Conservation (phyloP, 306 rosid genomes). For the Ziziphus jujuba region DNA sequence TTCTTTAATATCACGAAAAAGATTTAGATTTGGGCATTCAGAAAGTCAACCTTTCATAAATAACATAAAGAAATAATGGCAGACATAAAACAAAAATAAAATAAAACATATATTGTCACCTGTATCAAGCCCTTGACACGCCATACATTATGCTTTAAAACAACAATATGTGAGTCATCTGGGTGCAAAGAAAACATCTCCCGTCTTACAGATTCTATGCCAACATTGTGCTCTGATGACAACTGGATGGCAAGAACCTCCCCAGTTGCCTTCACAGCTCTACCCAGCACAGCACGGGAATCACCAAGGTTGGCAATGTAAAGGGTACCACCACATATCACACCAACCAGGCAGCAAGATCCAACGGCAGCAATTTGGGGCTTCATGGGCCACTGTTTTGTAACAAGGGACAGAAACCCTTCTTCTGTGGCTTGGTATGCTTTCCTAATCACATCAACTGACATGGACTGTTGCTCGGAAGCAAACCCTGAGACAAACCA, state of each 20-base stretch:
- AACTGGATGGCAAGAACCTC: slow-evolving; percentile 81
- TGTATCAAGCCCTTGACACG: slow-evolving; percentile 97
- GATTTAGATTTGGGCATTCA: too few relatives aligned
- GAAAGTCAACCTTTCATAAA: background rate
- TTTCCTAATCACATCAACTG: slow-evolving; percentile 81
- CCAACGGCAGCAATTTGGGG: slow-evolving; percentile 98
- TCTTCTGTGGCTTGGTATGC: slow-evolving; percentile 95
- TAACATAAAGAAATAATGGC: background rate
- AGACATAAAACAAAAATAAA: background rate
- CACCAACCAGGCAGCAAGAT: slow-evolving; percentile 84
- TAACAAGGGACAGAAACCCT: slow-evolving; percentile 76
- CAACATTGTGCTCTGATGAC: slow-evolving; percentile 87
- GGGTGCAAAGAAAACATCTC: slow-evolving; percentile 96
- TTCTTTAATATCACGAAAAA: too few relatives aligned
- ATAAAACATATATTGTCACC: slow-evolving; percentile 41
- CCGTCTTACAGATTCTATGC: slow-evolving; percentile 79
- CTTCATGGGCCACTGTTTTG: slow-evolving; percentile 76
- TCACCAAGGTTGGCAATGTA: slow-evolving; percentile 93
- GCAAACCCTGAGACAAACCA: slow-evolving; percentile 51
- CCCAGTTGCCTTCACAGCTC: slow-evolving; percentile 71
- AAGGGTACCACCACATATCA: slow-evolving; percentile 73
- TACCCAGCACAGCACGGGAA: slow-evolving; percentile 91
- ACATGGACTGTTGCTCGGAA: slow-evolving; percentile 81
- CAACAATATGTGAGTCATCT: slow-evolving; percentile 74
- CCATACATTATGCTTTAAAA: slow-evolving; percentile 93